Base-by-base conservation (phyloP, 495 filamentous ascomycete genomes). In the Baudoinia panamericana region DNA sequence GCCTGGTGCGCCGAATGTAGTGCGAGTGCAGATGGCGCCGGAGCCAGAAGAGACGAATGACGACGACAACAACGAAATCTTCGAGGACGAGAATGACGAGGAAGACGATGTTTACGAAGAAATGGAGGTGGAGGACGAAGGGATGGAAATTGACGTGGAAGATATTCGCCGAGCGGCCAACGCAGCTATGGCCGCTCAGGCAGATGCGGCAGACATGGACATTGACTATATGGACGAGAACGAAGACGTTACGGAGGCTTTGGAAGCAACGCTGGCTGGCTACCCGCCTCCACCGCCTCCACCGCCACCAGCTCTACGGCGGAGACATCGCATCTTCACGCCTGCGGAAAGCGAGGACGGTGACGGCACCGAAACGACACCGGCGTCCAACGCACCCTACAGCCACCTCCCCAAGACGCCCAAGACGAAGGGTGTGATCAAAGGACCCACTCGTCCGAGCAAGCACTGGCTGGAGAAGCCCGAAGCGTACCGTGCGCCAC, bases 381-480 rank as follows among this genome's bases (percentile, higher is more conserved):
- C 40, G 4, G 15, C 7, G 6, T 11, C 43, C 13, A 39, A 43
- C 30, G 50, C 45, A 15, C 52, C 57, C 23, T 56, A 50, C 12
- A 21, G 53, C n/a, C 43, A 51, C 8, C 42, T 66, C 19, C 63
- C 63, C 12, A 56, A 53, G 30, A 65, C 63, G 1, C 62, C 63
- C n/a, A 54, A 50, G 24, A 31, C 31, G 8, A 49, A 36, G 26
- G 24, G 34, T n/a, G 19, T 41, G 43, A 36, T 49, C 16, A 12
- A 18, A 10, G 51, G 53, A 1, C 39, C 48, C 23, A 33, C 71
- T 13, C 60, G 64, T 0, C 57, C 83, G 5, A 82, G 84, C 22
- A 64, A 69, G 28, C 82, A 96, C 62, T 97, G 90, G 90, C 68
- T 90, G 24, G 76, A 83, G 42, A 83, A 76, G 20, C 84, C 90